Evolutionary conservation across 352 stramenopile species (phyloP).

Genomic region (Phytophthora pistaciae): DNA sequence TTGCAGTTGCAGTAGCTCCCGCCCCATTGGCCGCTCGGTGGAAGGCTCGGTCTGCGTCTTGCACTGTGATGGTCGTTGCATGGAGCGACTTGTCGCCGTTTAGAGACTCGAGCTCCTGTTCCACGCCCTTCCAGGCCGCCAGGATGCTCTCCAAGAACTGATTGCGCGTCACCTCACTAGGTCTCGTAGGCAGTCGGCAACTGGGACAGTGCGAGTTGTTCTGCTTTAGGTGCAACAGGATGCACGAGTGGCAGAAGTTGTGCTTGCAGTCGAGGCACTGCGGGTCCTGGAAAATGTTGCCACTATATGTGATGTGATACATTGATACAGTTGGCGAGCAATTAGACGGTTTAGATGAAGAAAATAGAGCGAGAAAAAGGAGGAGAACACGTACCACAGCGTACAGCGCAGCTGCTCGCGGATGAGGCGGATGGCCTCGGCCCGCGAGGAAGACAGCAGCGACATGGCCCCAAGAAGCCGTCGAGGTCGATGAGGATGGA

Average conservation of each 20-base stretch:
- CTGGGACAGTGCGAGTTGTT: constrained; percentile 70
- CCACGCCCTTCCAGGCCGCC: constrained; percentile 78
- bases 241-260: constrained; percentile 88
- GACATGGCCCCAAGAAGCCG: constrained; percentile 45
- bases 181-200: constrained; percentile 77
- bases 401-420: constrained; percentile 83
- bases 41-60: constrained; percentile 48
- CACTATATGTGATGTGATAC: constrained; percentile 31
- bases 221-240: constrained; percentile 68
- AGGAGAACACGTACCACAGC: constrained; percentile 59
- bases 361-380: background rate
- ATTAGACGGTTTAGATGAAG: background rate
- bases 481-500: background rate
- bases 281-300: constrained; percentile 80
- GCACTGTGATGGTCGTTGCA: constrained; percentile 32
- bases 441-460: constrained; percentile 60
- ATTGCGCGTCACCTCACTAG: constrained; percentile 85
- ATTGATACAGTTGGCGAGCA: constrained; percentile 11
- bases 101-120: constrained; percentile 60
- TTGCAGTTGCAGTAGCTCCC: background rate
- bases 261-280: constrained; percentile 90
- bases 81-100: constrained; percentile 45
- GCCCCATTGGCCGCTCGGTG: constrained; percentile 26
- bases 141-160: constrained; percentile 90
- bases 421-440: constrained; percentile 76